Evolutionary conservation across 768 basidiomycete species (phyloP).

Genomic region (Mycena filopes): DNA sequence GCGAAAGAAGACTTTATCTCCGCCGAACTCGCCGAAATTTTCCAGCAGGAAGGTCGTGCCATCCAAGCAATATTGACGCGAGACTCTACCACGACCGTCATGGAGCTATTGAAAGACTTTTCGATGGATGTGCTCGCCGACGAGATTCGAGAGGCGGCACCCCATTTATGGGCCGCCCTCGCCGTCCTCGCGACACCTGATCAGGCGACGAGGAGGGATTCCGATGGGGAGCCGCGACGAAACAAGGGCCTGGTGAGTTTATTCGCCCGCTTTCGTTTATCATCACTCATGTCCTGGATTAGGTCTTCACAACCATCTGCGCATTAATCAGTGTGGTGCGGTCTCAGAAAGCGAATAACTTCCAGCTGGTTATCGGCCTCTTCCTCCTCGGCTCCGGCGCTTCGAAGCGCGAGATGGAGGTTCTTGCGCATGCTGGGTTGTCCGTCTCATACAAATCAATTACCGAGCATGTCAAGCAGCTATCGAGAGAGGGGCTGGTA

Average conservation of each 20-base stretch:
- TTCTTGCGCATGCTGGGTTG: neutral
- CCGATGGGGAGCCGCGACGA: neutral
- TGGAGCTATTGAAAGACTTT: conserved; percentile 15
- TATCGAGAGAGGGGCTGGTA: too few species aligned
- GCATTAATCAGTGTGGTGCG: too few species aligned
- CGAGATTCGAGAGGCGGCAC: neutral
- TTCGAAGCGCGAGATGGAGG: conserved; percentile 3
- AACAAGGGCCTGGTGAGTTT: conserved; percentile 2
- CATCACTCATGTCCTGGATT: neutral
- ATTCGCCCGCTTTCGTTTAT: neutral
- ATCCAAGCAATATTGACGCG: conserved; percentile 21
- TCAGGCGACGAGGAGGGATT: neutral
- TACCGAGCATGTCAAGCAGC: too few species aligned
- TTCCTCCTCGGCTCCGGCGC: too few species aligned
- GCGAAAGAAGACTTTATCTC: conserved; percentile 8
- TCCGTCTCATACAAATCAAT: neutral
- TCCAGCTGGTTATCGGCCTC: too few species aligned
- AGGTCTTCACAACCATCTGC: too few species aligned
- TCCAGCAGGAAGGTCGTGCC: conserved; percentile 8
- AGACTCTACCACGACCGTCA: neutral
- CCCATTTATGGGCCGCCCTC: neutral
- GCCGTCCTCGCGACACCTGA: neutral
- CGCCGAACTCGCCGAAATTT: neutral
- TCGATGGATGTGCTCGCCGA: conserved; percentile 12
- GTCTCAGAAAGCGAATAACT: too few species aligned